Base-by-base conservation (phyloP, 2,329 filamentous ascomycete species). In the Clarireedia monteithiana region DNA sequence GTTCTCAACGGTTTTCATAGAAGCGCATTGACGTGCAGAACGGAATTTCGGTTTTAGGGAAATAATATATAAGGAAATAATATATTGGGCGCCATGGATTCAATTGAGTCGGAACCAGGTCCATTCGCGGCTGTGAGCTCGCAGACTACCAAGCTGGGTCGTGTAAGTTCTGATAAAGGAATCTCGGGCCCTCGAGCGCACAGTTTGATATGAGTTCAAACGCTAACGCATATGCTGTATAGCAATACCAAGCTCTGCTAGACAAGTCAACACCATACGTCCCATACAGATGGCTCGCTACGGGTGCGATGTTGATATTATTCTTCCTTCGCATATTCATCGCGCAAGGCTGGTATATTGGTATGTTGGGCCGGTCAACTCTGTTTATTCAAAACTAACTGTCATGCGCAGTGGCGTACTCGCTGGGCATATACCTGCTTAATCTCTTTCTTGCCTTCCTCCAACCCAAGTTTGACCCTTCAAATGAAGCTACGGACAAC, bases 391-490 rank as follows among this genome's bases (percentile, higher is more conserved):
- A 26, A 15, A 26, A 26, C 53, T 55, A 34, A 55, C 4, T 17
- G 2, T 14, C 38, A 26, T 23, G 2, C 20, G 66, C 65, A 95
- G 94, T 99, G 67, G 92, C 91, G 64, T 99, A 99, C 74, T 94
- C 92, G 39, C 85, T 99, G 55, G 94, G 92, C 65, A 99, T 99
- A 74, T 99, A 99, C 78, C 88, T 99, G 48, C 85, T 99, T 60
- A 99, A 99, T 76, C 85, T 99, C 59, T 99, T 99, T 82, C 89
- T 99, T 71, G 94, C 94, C 66, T 99, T 99, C 79, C 81, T 99
- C 55, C 89, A 92, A 69, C 94, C 94, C 66, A 99, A 99, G 78
- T 97, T 99, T 78, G 94, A 99, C 76, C 94, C 94, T 55, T 95
- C 91, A 62, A 89, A 94, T 70, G 92, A 96, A 70, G 79, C 80